Conservation (phyloP, 1,139 yeast genomes). For the Hansenula anomala region DNA sequence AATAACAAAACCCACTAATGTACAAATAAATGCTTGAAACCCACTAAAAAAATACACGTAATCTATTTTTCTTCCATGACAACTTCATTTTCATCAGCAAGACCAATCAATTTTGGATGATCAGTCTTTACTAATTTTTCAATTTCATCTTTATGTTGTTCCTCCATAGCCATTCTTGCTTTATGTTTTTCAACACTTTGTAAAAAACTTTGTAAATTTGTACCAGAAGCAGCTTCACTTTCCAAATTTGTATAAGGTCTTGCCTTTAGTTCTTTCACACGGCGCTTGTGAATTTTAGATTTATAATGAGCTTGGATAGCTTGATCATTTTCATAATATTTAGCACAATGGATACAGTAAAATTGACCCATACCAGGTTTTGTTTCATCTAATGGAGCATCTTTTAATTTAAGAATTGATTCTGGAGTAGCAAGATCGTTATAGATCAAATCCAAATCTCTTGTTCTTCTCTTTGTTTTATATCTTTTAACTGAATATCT, state of each 20-base stretch:
- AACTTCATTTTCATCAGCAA: constrained; percentile 9
- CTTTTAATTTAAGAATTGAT: constrained; percentile 56
- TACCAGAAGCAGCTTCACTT: constrained; percentile 87
- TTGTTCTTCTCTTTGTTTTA: constrained; percentile 77
- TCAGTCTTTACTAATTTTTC: constrained; percentile 15
- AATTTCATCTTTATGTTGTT: constrained; percentile 19
- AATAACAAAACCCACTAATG: background rate
- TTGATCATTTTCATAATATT: constrained; percentile 75
- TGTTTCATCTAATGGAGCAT: constrained; percentile 84
- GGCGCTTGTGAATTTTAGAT: constrained; percentile 79
- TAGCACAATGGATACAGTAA: constrained; percentile 92
- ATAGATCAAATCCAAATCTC: constrained; percentile 81
- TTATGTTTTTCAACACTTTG: constrained; percentile 48
- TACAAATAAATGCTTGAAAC: background rate
- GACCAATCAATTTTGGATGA: constrained; percentile 20
- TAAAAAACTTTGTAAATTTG: constrained; percentile 62
- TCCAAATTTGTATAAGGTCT: constrained; percentile 86
- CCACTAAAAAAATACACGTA: too few relatives aligned
- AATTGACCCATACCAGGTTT: constrained; percentile 93
- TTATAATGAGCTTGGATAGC: constrained; percentile 71
- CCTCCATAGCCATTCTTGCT: constrained; percentile 16
- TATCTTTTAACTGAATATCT: constrained; percentile 75
- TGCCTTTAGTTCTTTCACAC: constrained; percentile 68
- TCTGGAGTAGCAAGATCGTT: constrained; percentile 66
- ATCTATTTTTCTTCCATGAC: constrained; percentile 29